Percentiles rank a stretch among this genome's conserved stretches.
Evolutionary conservation across 257 asterid species (phyloP).

Genomic region (Misopates orontium): DNA sequence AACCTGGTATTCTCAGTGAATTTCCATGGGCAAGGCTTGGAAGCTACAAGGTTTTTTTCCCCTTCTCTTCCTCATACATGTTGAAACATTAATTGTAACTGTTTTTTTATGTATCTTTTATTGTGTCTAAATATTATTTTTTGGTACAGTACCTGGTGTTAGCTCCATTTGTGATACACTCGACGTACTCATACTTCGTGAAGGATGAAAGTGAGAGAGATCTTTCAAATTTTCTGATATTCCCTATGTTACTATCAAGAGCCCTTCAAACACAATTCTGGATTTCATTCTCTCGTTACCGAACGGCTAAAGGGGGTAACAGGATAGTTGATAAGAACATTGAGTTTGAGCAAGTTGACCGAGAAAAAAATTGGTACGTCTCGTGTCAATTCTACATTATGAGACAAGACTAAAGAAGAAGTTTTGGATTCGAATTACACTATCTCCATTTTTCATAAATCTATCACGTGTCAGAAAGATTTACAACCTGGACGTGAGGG

Average conservation of each 20-base stretch:
- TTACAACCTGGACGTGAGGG: no score
- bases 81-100: no score
- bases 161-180: slow-evolving; percentile 64
- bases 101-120: neutral
- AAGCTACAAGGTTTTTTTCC: slow-evolving; percentile 7
- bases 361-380: slow-evolving; percentile 63
- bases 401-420: no score
- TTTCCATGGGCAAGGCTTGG: slow-evolving; percentile 26
- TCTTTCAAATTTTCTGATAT: slow-evolving; percentile 32
- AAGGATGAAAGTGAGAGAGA: slow-evolving; percentile 41
- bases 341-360: slow-evolving; percentile 73
- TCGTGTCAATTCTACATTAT: no score
- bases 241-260: slow-evolving; percentile 58
- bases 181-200: slow-evolving; percentile 22
- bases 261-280: slow-evolving; percentile 71
- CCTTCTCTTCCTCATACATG: neutral
- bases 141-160: slow-evolving; percentile 53
- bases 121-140: neutral
- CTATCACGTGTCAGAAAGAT: neutral
- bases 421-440: no score
- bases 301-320: slow-evolving; percentile 67
- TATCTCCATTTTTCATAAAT: neutral
- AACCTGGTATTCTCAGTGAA: slow-evolving; percentile 19
- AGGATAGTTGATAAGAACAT: slow-evolving; percentile 72
- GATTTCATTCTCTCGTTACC: slow-evolving; percentile 67